Percentiles rank a stretch among this genome's conserved stretches.
phyloP scores from a whole-genome alignment of 2,329 filamentous ascomycete species.

The Arthrobotrys conoides region DNA sequence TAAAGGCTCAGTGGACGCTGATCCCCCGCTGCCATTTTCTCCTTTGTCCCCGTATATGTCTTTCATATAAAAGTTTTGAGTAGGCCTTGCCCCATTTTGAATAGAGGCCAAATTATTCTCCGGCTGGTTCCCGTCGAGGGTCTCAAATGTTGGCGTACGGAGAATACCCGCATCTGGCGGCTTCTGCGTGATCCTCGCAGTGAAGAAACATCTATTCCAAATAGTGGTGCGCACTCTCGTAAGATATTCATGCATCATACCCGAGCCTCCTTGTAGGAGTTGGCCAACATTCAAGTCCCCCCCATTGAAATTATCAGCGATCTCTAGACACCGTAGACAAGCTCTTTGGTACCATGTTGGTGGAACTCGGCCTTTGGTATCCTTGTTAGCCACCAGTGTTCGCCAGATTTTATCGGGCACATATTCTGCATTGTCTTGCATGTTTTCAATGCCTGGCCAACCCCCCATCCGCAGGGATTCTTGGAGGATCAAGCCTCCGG shows the following conservation, averaged over 20 bases:
- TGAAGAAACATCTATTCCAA: constrained; percentile 19
- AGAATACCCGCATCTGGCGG: too few species aligned
- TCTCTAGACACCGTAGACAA: constrained; percentile 60
- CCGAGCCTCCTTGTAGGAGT: background rate
- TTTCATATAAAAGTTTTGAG: too few species aligned
- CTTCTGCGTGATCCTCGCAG: background rate
- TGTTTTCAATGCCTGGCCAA: constrained; percentile 57
- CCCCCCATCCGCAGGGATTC: constrained; percentile 62
- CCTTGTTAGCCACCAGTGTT: constrained; percentile 37
- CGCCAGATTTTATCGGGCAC: constrained; percentile 64
- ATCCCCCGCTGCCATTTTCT: too few species aligned
- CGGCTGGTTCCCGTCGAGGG: too few species aligned
- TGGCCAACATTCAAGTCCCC: constrained; percentile 18
- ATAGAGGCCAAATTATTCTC: too few species aligned
- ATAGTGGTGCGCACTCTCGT: constrained; percentile 2
- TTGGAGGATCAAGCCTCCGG: constrained; percentile 63
- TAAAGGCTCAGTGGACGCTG: background rate
- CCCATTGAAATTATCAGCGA: constrained; percentile 43
- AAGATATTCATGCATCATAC: constrained; percentile 6
- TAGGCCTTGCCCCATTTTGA: too few species aligned
- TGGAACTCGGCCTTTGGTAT: constrained; percentile 58
- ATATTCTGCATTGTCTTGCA: background rate
- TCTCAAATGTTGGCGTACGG: too few species aligned
- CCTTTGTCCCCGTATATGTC: too few species aligned
- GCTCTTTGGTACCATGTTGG: constrained; percentile 62